A percentile compares a stretch with the other conserved stretches of the same genome.
Evolutionary conservation across 2,329 filamentous ascomycete genomes (phyloP).

Genomic region (Zymoseptoria pseudotritici): DNA sequence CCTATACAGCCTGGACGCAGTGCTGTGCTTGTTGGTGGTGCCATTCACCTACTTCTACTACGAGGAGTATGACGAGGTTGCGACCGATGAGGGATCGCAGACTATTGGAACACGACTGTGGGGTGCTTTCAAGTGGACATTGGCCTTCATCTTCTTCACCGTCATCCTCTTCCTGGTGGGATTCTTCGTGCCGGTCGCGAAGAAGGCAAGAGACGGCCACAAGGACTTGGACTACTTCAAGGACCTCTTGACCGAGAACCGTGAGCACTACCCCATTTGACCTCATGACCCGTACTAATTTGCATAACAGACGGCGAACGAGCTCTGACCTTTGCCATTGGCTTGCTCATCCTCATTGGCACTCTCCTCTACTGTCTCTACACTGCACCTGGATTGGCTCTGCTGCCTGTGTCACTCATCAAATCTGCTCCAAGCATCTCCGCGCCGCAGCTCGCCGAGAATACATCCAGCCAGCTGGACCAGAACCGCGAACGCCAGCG

Average conservation of each 20-base stretch:
- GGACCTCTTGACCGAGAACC: conserved; percentile 72
- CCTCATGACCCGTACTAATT: conserved; percentile 13
- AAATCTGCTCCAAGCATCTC: conserved; percentile 85
- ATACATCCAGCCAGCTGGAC: conserved; percentile 71
- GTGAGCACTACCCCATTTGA: too few relatives aligned
- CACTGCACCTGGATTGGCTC: conserved; percentile 77
- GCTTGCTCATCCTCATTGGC: conserved; percentile 79
- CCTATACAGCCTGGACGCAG: conserved; percentile 82
- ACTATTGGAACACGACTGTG: conserved; percentile 64
- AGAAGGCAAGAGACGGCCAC: conserved; percentile 54
- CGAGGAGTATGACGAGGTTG: conserved; percentile 92
- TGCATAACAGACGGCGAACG: conserved; percentile 65
- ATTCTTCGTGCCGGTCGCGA: conserved; percentile 83
- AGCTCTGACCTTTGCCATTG: conserved; percentile 80
- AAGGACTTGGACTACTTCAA: conserved; percentile 89
- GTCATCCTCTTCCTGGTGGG: conserved; percentile 82
- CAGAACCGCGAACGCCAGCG: conserved; percentile 85
- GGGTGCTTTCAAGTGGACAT: conserved; percentile 85
- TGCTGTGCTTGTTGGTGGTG: conserved; percentile 81
- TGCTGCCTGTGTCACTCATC: conserved; percentile 84
- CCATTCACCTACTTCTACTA: conserved; percentile 98
- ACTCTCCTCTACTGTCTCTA: conserved; percentile 82
- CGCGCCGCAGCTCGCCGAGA: conserved; percentile 67
- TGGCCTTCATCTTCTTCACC: conserved; percentile 72
- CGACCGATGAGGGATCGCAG: conserved; percentile 69